Evolutionary conservation across 2,329 filamentous ascomycete genomes (phyloP).

Genomic region (Biscogniauxia mediterranea): DNA sequence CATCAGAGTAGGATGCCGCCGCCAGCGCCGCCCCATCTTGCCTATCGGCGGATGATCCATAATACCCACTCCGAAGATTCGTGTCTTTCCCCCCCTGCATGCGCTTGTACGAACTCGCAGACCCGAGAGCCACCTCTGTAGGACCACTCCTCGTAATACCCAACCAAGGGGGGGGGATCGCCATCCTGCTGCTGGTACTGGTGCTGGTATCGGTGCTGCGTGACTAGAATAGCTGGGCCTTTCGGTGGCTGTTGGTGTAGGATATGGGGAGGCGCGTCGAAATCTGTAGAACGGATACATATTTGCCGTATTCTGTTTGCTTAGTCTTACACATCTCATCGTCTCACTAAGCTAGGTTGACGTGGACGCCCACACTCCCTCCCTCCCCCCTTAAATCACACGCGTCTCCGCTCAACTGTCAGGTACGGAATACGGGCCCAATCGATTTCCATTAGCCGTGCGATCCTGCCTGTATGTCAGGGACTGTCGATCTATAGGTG

Average conservation of each 20-base stretch:
- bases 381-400: background rate
- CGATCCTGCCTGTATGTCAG: background rate
- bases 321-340: background rate
- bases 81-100: background rate
- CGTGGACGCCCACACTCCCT: background rate
- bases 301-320: background rate
- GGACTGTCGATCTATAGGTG: background rate
- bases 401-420: background rate
- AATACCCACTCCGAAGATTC: background rate
- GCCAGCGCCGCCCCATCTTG: background rate
- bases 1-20: background rate
- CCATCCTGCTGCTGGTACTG: background rate
- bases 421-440: background rate
- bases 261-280: background rate
- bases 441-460: background rate
- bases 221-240: background rate
- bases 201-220: background rate
- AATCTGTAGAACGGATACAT: background rate
- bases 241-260: background rate
- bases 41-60: background rate
- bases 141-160: background rate
- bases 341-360: background rate
- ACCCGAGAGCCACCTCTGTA: background rate
- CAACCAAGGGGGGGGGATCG: background rate
- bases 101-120: background rate